These are phyloP conservation scores for Paraconiothyrium brasiliense DNA, from an alignment of 2,329 filamentous ascomycete genomes.

Conservation along the genomic window DNA sequence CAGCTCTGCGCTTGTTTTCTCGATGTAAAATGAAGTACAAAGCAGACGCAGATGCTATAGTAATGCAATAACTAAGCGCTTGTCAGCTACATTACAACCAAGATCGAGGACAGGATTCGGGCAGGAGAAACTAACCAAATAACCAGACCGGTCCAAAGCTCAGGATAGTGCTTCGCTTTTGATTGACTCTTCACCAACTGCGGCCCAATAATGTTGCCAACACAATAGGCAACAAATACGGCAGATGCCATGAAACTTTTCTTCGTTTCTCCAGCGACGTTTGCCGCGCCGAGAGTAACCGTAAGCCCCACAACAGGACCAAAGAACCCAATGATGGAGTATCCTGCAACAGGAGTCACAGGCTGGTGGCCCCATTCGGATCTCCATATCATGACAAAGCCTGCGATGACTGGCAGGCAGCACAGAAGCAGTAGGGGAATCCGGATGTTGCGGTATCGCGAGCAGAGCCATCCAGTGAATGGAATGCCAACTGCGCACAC, in stretches of 20 bases:
- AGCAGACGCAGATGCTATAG: constrained; percentile 64
- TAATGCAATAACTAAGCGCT: constrained; percentile 69
- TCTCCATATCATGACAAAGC: constrained; percentile 79
- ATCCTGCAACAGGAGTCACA: constrained; percentile 72
- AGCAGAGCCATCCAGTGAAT: constrained; percentile 70
- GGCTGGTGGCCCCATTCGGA: constrained; percentile 69
- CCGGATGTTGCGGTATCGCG: constrained; percentile 68
- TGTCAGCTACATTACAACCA: constrained; percentile 1
- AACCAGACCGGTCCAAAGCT: constrained; percentile 75
- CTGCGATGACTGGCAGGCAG: constrained; percentile 77
- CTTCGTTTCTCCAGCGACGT: constrained; percentile 81
- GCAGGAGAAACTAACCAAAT: constrained; percentile 56
- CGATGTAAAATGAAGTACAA: constrained; percentile 67
- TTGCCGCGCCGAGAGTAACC: constrained; percentile 67
- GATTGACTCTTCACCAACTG: constrained; percentile 73
- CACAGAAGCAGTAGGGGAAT: constrained; percentile 71
- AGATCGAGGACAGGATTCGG: too few species aligned
- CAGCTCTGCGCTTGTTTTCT: constrained; percentile 59
- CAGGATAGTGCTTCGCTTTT: constrained; percentile 72
- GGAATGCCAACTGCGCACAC: constrained; percentile 74
- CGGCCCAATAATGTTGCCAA: constrained; percentile 79
- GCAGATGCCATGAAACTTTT: constrained; percentile 79
- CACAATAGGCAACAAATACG: constrained; percentile 78
- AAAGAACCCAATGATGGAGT: constrained; percentile 76
- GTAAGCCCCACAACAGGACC: constrained; percentile 72